Evolutionary conservation across 768 basidiomycete genomes (phyloP), one percentile per base, ranked within the genome.

Genomic region (Melanogaster broomeanus): DNA sequence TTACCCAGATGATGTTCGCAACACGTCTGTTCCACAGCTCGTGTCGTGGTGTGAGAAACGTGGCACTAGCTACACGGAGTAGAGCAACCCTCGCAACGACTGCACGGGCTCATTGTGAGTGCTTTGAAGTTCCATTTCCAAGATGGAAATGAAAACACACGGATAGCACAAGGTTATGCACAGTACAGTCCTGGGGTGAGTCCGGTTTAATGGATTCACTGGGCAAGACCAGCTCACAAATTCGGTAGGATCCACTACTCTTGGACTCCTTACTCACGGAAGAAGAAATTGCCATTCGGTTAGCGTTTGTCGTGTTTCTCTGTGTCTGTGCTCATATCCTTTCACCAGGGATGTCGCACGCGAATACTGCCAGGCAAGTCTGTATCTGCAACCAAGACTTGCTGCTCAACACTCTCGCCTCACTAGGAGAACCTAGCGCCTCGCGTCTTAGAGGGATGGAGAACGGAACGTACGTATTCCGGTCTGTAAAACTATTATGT

Each of bases 261-360:
- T 62, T 93, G 25, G 88, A 93, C 53, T 82, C 83, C 0, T 77
- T 90, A 35, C 72, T 98, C 55, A 90, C 90, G 0, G 93, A 93
- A 45, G 96, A 97, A 33, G 96, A 98, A 71, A 77, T 82, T 57
- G 88, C 90, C 13, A 88, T 97, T 59, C 82, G 93, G 94, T 93
- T 53, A 22, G 56, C 38, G 4, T 35, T 16, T 39, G 77, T 58
- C 51, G 16, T 27, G 40, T 11, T 3, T 18, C 27, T 10, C 5
- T 19, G 28, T 30, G 33, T 47, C 39, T 45, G 43, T 51, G 25
- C 53, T 49, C 37, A 51, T 18, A 10, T 18, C 25, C 24, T 45
- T 12, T 39, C 37, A n/a, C 24, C 55, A 93, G 94, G 21, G 87
- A 95, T 61, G 87, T 87, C 7, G 88, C 92, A 3, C 80, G 77